Percentiles rank a stretch among this genome's conserved stretches.
phyloP scores from a whole-genome alignment of 73 alveolate genomes.

The Loxodes magnus region DNA sequence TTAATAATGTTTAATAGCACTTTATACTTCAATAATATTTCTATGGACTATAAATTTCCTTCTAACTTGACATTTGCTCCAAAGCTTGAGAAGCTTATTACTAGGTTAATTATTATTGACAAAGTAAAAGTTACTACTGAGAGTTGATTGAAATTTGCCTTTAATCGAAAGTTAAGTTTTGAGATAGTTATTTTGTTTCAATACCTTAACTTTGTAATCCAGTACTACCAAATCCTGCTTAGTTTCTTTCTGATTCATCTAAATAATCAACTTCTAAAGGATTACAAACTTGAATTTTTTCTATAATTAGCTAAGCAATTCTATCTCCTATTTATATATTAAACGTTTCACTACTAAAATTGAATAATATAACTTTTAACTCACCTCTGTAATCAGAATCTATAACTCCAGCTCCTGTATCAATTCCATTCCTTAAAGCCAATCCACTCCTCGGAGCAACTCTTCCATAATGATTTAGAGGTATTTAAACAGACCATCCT shows the following conservation, averaged over 20 bases:
- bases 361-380: conserved; percentile 42
- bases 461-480: conserved; percentile 72
- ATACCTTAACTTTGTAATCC: too few species aligned
- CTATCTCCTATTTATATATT: conserved; percentile 65
- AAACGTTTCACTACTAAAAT: conserved; percentile 54
- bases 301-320: conserved; percentile 83
- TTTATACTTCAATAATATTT: too few species aligned
- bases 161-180: too few species aligned
- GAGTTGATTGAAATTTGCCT: too few species aligned
- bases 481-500: conserved; percentile 65
- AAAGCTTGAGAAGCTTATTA: too few species aligned
- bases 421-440: conserved; percentile 63
- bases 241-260: conserved; percentile 71
- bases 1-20: too few species aligned
- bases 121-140: too few species aligned
- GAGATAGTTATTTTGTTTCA: too few species aligned
- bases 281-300: conserved; percentile 49
- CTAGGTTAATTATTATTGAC: too few species aligned
- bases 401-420: conserved; percentile 91
- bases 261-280: conserved; percentile 67
- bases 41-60: too few species aligned
- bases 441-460: conserved; percentile 88
- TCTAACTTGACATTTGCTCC: too few species aligned
- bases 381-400: conserved; percentile 94
- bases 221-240: conserved; percentile 88